Evolutionary conservation across 2,329 filamentous ascomycete genomes (phyloP), one percentile per base, ranked within the genome.

Genomic region (Fusarium palustre): DNA sequence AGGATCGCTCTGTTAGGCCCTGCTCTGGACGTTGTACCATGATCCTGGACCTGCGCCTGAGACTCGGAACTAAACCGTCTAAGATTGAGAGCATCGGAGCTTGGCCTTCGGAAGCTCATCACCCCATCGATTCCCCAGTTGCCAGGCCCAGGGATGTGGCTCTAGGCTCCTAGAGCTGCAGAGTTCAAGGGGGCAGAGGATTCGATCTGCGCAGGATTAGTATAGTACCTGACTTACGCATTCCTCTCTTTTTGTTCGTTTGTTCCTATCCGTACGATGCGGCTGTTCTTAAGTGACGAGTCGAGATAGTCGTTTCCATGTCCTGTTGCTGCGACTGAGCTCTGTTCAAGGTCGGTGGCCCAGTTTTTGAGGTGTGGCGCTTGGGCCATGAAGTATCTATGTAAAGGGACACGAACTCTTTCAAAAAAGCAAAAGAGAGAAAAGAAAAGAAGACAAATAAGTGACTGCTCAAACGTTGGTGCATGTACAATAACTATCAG

Each of bases 111-210:
- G 34, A 50, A 69, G 50, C 66, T 43, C 50, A 48, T 66, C 61
- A 67, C 66, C 56, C 61, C 68, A 72, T 59, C 59, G 56, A 47
- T 62, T 68, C 59, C 63, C 66, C 66, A 73, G 64, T 20, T 50
- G 33, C 25, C 18, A 38, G 33, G 54, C 31, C 59, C 50, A 61
- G 60, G 66, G 34, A 68, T 45, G 53, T 42, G 50, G n/a, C 36
- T 39, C n/a, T 39, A 13, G 45, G 45, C 28, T 43, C 50, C 59
- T 49, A 22, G 38, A 43, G 38, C 45, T 41, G 34, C 49, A 48
- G 48, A 39, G 24, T 50, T 15, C 50, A 59, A 72, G 52, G 60
- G 59, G 59, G 58, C 24, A 30, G 36, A 49, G 61, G 47, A 55
- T 49, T 46, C 34, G 61, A 64, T 64, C 45, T 61, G 43, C 34